phyloP scores from a whole-genome alignment of 2,329 filamentous ascomycete species.

The Cercospora zeae-maydis region DNA sequence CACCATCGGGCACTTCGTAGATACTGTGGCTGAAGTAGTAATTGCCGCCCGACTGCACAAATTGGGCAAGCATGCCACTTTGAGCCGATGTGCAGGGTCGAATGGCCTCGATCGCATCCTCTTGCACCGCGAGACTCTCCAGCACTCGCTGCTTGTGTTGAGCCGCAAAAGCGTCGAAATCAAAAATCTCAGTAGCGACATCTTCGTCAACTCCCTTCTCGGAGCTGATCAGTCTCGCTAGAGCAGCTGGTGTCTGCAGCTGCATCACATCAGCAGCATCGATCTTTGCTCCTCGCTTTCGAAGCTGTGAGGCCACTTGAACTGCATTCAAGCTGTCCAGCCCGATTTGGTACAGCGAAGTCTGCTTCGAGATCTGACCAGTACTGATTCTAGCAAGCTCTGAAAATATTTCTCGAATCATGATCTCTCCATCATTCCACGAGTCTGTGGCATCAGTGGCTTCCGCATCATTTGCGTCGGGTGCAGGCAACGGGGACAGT shows the following conservation, averaged over 20 bases:
- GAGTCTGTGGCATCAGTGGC: conserved; percentile 4
- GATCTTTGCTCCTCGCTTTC: conserved; percentile 55
- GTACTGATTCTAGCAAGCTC: conserved; percentile 54
- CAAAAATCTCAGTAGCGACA: conserved; percentile 33
- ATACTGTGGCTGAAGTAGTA: conserved; percentile 74
- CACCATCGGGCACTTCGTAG: conserved; percentile 47
- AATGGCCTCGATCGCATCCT: conserved; percentile 52
- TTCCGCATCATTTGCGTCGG: neutral
- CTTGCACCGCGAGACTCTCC: conserved; percentile 32
- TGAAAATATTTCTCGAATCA: conserved; percentile 56
- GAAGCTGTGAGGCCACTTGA: conserved; percentile 68
- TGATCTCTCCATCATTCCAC: conserved; percentile 53
- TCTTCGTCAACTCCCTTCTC: neutral
- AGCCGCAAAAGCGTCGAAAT: conserved; percentile 53
- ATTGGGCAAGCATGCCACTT: conserved; percentile 73
- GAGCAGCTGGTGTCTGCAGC: conserved; percentile 28
- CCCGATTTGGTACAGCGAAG: conserved; percentile 82
- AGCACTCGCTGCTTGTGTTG: conserved; percentile 39
- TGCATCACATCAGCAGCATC: conserved; percentile 73
- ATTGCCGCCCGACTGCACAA: conserved; percentile 60
- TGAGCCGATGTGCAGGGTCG: conserved; percentile 79
- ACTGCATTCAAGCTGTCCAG: conserved; percentile 85
- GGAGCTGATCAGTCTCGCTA: conserved; percentile 22
- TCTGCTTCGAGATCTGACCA: conserved; percentile 54
- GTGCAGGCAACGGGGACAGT: conserved; percentile 11